Percentiles rank a stretch among this genome's conserved stretches.
These are phyloP conservation scores for Colletotrichum navitas DNA, from an alignment of 2,329 filamentous ascomycete species.

Conservation along the genomic window DNA sequence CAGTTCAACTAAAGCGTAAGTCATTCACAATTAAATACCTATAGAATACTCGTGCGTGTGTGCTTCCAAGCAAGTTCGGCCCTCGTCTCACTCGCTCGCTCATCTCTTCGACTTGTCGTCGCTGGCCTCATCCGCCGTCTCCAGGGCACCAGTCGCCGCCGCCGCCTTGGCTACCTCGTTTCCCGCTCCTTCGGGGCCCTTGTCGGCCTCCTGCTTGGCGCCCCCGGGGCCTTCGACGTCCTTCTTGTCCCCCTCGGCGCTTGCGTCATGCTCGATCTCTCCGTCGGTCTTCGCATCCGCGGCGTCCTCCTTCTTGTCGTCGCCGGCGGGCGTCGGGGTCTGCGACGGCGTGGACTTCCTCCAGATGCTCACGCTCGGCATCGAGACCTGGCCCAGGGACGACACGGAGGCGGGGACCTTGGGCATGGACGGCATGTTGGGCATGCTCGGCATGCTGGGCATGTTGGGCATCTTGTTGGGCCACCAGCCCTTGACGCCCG, in stretches of 20 bases:
- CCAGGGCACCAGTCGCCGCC: not conserved
- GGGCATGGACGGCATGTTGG: slow-evolving; percentile 50
- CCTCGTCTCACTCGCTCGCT: not conserved
- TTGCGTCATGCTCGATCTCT: not conserved
- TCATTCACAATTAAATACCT: too few relatives aligned
- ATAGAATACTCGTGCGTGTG: not conserved
- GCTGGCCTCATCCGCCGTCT: not conserved
- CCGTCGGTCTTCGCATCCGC: not conserved
- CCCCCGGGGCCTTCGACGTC: not conserved
- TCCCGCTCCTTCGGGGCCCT: not conserved
- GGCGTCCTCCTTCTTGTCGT: not conserved
- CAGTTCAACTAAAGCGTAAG: not conserved
- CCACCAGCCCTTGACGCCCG: slow-evolving; percentile 59
- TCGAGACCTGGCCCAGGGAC: slow-evolving; percentile 48
- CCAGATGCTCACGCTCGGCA: slow-evolving; percentile 51
- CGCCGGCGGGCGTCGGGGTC: slow-evolving; percentile 5
- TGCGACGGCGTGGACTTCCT: slow-evolving; percentile 44
- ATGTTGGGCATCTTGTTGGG: slow-evolving; percentile 60
- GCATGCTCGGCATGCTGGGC: slow-evolving; percentile 50
- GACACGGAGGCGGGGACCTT: slow-evolving; percentile 48
- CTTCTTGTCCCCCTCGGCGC: not conserved
- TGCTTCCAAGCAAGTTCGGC: too few relatives aligned
- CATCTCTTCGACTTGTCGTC: slow-evolving; percentile 3
- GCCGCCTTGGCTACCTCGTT: slow-evolving; percentile 2
- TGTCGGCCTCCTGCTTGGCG: not conserved